Conservation (phyloP, 305 asterid genomes). For the Solanum hybrid region DNA sequence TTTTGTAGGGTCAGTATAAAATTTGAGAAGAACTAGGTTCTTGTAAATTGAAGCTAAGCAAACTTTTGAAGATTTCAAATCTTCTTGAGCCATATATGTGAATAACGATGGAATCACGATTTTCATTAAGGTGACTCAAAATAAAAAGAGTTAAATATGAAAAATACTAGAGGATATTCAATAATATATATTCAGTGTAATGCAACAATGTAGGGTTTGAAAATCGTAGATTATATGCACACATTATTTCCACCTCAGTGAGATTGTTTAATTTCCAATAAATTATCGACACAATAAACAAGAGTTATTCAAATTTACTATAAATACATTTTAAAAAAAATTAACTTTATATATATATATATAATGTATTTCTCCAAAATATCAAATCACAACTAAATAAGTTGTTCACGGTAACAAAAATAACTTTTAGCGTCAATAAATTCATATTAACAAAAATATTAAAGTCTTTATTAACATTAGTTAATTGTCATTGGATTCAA, state of each 20-base stretch:
- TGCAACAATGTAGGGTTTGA: neutral
- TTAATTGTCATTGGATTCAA: too few relatives aligned
- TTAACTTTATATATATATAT: neutral
- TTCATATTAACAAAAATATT: too few relatives aligned
- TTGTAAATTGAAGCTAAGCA: neutral
- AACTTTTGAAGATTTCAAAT: neutral
- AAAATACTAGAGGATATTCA: too few relatives aligned
- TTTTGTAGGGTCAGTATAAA: neutral
- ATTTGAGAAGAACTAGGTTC: neutral
- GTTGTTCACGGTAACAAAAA: neutral
- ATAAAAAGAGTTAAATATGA: too few relatives aligned
- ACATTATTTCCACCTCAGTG: neutral
- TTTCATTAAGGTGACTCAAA: neutral
- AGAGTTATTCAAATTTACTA: neutral
- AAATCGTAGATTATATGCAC: too few relatives aligned
- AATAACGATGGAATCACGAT: rapidly evolving
- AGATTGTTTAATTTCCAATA: too few relatives aligned
- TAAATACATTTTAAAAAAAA: neutral
- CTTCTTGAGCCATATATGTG: neutral
- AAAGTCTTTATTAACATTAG: too few relatives aligned
- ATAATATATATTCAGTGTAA: too few relatives aligned
- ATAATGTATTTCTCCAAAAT: neutral
- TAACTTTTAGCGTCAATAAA: rapidly evolving
- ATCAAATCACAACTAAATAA: neutral
- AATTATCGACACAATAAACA: neutral